Base-by-base conservation (phyloP, 2,329 filamentous ascomycete species). In the Spiromastix sp. region DNA sequence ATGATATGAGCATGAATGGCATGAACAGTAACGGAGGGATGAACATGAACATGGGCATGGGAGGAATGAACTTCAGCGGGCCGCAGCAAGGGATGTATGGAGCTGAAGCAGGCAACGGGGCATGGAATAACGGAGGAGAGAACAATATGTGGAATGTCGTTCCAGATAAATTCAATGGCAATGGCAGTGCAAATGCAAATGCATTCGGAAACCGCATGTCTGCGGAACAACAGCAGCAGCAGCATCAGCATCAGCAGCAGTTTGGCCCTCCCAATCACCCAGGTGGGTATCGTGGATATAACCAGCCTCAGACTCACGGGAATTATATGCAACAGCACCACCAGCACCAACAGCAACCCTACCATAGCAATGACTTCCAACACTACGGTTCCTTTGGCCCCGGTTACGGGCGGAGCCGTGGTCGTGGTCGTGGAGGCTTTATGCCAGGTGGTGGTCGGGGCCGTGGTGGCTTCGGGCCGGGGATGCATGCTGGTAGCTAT, bases 141-240 rank as follows among this genome's bases (percentile, higher is more conserved):
- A 77, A 61, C 55, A 62, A 56, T 60, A 61, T 79, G 71, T 85
- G 80, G 81, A 82, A 79, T 79, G 75, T 77, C 71, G 75, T 77
- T 71, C 79, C 81, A 80, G 80, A 84, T 84, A 85, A 84, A 81
- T 85, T 77, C 79, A 86, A 80, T 74, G 73, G 77, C 81, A 85
- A 77, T 82, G 77, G 77, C 74, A 73, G 66, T 55, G 56, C 75
- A 64, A n/a, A n/a, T 24, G 21, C 77, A 81, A 85, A 77, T 81
- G 77, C 77, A 74, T 73, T 66, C 55, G 56, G 74, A 64, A 61
- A 71, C 72, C 77, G 77, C 71, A 83, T 83, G 74, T 78, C 77
- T 71, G 77, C 79, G 82, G 80, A 84, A n/a, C n/a, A n/a, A n/a
- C n/a, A n/a, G n/a, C n/a, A n/a, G n/a, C n/a, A n/a, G n/a, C n/a